phyloP scores from a whole-genome alignment of 2,329 filamentous ascomycete genomes.

The Verticillium nonalfalfae region DNA sequence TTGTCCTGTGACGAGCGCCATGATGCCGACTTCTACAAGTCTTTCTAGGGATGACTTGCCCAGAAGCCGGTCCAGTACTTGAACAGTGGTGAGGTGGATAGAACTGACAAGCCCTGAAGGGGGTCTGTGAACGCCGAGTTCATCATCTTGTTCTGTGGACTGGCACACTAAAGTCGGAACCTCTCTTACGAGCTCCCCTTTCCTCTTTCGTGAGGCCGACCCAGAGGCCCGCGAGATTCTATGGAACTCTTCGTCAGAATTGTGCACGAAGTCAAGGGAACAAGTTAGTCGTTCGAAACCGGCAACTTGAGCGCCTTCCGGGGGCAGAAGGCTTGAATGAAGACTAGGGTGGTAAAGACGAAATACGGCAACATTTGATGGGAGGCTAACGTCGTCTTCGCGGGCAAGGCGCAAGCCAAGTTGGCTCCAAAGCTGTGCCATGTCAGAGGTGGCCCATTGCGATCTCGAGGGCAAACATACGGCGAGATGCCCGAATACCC shows the following conservation, averaged over 20 bases:
- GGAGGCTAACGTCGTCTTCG: not conserved
- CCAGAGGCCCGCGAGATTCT: not conserved
- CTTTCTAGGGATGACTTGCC: not conserved
- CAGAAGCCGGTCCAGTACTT: not conserved
- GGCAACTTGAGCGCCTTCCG: slow-evolving; percentile 15
- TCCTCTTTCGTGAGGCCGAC: not conserved
- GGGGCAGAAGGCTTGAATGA: slow-evolving; percentile 21
- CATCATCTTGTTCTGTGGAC: not conserved
- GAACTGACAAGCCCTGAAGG: not conserved
- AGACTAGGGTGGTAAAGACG: slow-evolving; percentile 29
- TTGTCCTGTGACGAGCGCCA: slow-evolving; percentile 18
- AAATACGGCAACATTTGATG: slow-evolving; percentile 15
- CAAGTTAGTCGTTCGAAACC: slow-evolving; percentile 15
- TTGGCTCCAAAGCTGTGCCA: slow-evolving; percentile 6
- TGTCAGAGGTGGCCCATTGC: not conserved
- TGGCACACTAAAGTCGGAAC: not conserved
- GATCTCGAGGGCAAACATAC: not conserved
- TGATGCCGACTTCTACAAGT: slow-evolving; percentile 11
- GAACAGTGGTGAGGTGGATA: too few relatives aligned
- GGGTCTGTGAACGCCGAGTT: not conserved
- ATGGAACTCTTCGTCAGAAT: not conserved
- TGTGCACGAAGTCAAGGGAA: slow-evolving; percentile 4
- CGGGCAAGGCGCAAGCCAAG: slow-evolving; percentile 2
- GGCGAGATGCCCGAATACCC: not conserved
- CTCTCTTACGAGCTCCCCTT: not conserved